These are phyloP conservation scores for Aspergillus neotritici DNA, from an alignment of 2,329 filamentous ascomycete species.

Conservation along the genomic window DNA sequence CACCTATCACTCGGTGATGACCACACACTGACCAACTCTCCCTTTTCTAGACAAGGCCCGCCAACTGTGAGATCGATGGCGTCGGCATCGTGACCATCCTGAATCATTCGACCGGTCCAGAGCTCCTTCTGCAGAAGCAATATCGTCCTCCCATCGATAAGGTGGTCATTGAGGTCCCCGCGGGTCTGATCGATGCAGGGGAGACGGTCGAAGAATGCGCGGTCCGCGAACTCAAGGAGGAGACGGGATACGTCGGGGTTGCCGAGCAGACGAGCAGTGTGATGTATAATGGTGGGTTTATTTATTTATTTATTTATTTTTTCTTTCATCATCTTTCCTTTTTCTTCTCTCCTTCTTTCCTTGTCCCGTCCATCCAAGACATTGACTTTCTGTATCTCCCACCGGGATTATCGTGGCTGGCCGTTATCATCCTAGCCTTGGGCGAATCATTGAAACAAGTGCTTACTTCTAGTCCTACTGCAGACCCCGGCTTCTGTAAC, in stretches of 20 bases:
- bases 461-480: background rate
- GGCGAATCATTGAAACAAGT: too few relatives aligned
- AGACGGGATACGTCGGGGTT: constrained; percentile 56
- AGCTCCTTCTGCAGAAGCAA: constrained; percentile 52
- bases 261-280: constrained; percentile 38
- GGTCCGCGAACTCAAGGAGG: constrained; percentile 56
- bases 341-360: background rate
- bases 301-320: too few relatives aligned
- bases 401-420: background rate
- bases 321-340: background rate
- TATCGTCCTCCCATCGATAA: constrained; percentile 57
- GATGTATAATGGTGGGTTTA: constrained; percentile 43
- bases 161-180: constrained; percentile 56
- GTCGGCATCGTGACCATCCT: constrained; percentile 58
- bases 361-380: background rate
- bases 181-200: constrained; percentile 54
- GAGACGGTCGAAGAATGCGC: constrained; percentile 53
- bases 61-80: constrained; percentile 50
- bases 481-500: constrained; percentile 47
- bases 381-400: background rate
- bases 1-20: too few relatives aligned
- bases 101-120: constrained; percentile 46
- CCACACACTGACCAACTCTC: too few relatives aligned
- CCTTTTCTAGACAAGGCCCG: constrained; percentile 37
- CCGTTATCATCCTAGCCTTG: background rate